phyloP scores from a whole-genome alignment of 371 early-diverging fungal genomes.

The Paraphysoderma sedebokerense region DNA sequence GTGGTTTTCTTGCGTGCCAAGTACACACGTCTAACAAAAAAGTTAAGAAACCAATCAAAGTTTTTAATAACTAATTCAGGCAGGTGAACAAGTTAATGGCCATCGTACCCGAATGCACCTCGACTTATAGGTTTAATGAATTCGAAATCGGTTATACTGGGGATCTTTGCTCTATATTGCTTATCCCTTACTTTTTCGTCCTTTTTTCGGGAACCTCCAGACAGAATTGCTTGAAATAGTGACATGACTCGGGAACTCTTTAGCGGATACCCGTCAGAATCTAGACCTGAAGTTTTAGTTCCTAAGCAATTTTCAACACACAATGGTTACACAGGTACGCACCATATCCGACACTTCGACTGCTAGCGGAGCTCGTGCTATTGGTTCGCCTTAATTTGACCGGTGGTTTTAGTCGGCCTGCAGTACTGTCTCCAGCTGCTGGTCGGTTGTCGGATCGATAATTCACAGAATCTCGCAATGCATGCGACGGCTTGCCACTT shows the following conservation, averaged over 20 bases:
- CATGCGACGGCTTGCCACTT: background rate
- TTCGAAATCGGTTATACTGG: slow-evolving; percentile 67
- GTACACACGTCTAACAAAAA: slow-evolving; percentile 35
- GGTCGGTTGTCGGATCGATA: background rate
- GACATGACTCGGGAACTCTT: background rate
- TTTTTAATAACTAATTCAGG: slow-evolving; percentile 10
- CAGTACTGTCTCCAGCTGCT: background rate
- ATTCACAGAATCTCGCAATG: background rate
- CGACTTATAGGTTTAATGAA: slow-evolving; percentile 71
- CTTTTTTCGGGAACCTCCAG: background rate
- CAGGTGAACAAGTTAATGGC: background rate
- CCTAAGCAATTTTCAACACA: too few species aligned
- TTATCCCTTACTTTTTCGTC: slow-evolving; percentile 3
- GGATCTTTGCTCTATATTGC: slow-evolving; percentile 20
- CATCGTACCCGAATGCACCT: slow-evolving; percentile 59
- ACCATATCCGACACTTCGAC: background rate
- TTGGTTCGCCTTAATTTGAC: slow-evolving; percentile 8
- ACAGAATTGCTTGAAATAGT: background rate
- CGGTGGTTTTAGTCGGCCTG: slow-evolving; percentile 8
- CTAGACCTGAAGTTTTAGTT: background rate
- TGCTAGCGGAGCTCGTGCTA: slow-evolving; percentile 1
- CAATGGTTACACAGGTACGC: background rate
- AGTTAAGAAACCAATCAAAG: background rate
- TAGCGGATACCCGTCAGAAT: background rate
- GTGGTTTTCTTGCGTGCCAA: slow-evolving; percentile 66